These are phyloP conservation scores for Zygoascus bituminiphila DNA, from an alignment of 805 yeast genomes.

Conservation along the genomic window DNA sequence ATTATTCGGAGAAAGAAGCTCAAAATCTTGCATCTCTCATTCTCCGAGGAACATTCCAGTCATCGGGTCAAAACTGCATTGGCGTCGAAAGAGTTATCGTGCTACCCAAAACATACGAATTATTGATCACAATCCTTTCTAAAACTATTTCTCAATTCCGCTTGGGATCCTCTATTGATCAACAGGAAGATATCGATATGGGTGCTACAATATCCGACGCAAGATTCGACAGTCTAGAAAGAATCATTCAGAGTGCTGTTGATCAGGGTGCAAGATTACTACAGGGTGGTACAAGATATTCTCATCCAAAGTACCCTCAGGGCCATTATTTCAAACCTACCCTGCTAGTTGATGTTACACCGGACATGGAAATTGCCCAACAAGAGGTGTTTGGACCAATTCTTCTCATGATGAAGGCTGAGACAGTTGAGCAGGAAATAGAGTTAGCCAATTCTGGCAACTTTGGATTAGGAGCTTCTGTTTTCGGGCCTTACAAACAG, in stretches of 20 bases:
- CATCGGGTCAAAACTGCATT: constrained; percentile 96
- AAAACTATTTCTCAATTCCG: constrained; percentile 55
- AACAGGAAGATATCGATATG: constrained; percentile 83
- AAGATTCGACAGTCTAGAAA: constrained; percentile 61
- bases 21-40: constrained; percentile 60
- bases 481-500: constrained; percentile 52
- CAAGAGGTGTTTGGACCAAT: constrained; percentile 95
- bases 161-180: constrained; percentile 88
- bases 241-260: constrained; percentile 65
- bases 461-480: constrained; percentile 87
- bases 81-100: constrained; percentile 94
- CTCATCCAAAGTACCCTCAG: constrained; percentile 89
- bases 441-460: constrained; percentile 73
- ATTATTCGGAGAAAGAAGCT: constrained; percentile 32
- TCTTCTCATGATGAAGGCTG: constrained; percentile 68
- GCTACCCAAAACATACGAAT: constrained; percentile 57
- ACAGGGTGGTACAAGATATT: constrained; percentile 71
- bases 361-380: constrained; percentile 69
- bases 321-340: constrained; percentile 95
- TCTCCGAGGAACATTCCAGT: constrained; percentile 93
- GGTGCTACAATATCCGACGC: constrained; percentile 88
- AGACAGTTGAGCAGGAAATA: constrained; percentile 57
- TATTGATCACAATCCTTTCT: constrained; percentile 47
- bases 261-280: constrained; percentile 70
- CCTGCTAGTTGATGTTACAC: constrained; percentile 69